Base-by-base conservation (phyloP, 768 basidiomycete genomes). In the Tulasnella sp. region DNA sequence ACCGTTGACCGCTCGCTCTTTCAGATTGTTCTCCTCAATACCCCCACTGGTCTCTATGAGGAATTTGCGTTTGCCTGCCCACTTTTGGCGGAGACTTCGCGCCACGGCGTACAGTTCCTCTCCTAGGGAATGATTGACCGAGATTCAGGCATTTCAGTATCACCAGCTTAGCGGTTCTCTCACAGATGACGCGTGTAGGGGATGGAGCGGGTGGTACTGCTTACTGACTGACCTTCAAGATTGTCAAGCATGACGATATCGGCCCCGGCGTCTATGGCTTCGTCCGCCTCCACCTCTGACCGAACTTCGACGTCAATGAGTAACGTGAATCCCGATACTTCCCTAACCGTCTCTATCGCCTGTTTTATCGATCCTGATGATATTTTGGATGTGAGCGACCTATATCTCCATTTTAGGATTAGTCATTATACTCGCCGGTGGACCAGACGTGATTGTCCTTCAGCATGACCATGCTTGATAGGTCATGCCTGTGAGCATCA, bases 381-480 rank as follows among this genome's bases (percentile, higher is more conserved):
- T 5, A 7, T 29, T 91, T 79, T 18, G 51, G 32, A 26, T 26
- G 74, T 37, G 4, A 74, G 67, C 79, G 61, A 29, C 7, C 15
- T 26, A 5, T 48, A 71, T 42, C 9, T 35, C 37, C 40, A 4
- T n/a, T 23, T 37, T 78, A 55, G 29, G 37, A 23, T 23, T 23
- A 44, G 13, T 16, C 20, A 10, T 16, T 29, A 32, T n/a, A 5
- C 75, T 26, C 51, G 46, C 77, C 96, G 61, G 91, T 93, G 3
- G 96, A 97, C 96, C 96, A 98, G 83, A 99, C 94, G 83, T 99
- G 98, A 83, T 99, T 99, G 82, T 99, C 98, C 85, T 99, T 99
- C 82, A 99, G 90, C 98, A 99, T 99, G 82, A 99, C 96, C 98
- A 99, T 99, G 83, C 93, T 94, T 39, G 94, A 96, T n/a, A 99